Conservation (phyloP, 2,329 filamentous ascomycete species). For the Rutstroemia sp. region DNA sequence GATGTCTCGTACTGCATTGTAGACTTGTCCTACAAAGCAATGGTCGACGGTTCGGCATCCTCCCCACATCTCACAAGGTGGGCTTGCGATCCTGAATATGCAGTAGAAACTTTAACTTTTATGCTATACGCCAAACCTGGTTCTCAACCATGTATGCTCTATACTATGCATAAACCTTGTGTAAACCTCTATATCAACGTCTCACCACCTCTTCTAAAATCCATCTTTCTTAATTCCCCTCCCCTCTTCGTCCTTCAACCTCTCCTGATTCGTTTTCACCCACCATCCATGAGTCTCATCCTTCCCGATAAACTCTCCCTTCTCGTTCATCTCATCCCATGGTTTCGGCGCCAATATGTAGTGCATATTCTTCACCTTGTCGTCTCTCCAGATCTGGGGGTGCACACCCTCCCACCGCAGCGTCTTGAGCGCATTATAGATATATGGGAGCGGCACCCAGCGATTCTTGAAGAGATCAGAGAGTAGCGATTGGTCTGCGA, state of each 20-base stretch:
- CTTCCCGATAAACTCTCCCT: slow-evolving; percentile 34
- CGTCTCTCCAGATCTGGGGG: slow-evolving; percentile 48
- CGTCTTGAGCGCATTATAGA: slow-evolving; percentile 58
- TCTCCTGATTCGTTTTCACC: slow-evolving; percentile 41
- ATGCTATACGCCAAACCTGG: too few species aligned
- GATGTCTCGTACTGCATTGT: not conserved
- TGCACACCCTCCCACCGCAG: slow-evolving; percentile 47
- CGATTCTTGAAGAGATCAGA: slow-evolving; percentile 46
- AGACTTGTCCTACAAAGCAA: not conserved
- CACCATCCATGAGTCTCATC: slow-evolving; percentile 50
- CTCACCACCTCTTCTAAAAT: slow-evolving; percentile 7
- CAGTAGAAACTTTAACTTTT: not conserved
- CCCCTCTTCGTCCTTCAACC: slow-evolving; percentile 28
- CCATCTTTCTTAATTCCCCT: slow-evolving; percentile 25
- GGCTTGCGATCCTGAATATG: not conserved
- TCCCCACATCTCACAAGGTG: too few species aligned
- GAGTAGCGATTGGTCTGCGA: slow-evolving; percentile 53
- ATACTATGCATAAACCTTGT: too few species aligned
- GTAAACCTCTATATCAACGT: not conserved
- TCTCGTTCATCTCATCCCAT: slow-evolving; percentile 45
- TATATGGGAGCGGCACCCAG: slow-evolving; percentile 52
- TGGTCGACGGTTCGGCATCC: not conserved
- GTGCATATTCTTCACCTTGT: slow-evolving; percentile 52
- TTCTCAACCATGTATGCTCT: too few species aligned
- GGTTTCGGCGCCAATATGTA: slow-evolving; percentile 56